A percentile compares a stretch with the other conserved stretches of the same genome.
These are phyloP conservation scores for Musa troglodytarum DNA, from an alignment of 176 grass and related monocot species.

Conservation along the genomic window DNA sequence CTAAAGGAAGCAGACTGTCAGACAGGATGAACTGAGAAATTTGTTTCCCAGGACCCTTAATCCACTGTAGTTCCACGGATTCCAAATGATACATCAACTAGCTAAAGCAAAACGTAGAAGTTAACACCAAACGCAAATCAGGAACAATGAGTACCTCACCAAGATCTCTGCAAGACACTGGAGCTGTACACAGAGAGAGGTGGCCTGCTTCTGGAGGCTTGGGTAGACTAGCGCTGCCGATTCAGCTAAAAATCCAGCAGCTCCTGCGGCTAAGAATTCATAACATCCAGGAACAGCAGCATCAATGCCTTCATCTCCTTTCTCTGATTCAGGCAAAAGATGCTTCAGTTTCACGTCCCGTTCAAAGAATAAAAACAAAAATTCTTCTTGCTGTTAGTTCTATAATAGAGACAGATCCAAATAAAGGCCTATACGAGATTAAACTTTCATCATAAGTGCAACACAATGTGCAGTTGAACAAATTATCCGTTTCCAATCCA, in stretches of 20 bases:
- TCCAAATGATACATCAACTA: no score
- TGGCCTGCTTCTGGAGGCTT: constrained; percentile 60
- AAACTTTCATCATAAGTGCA: no score
- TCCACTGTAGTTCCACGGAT: no score
- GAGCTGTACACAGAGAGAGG: constrained; percentile 61
- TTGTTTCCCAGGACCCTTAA: no score
- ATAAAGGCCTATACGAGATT: no score
- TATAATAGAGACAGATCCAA: no score
- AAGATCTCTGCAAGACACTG: constrained; percentile 82
- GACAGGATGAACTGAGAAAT: no score
- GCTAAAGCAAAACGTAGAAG: no score
- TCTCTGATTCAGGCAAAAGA: constrained; percentile 69
- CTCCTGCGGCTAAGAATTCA: constrained; percentile 19
- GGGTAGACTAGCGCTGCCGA: constrained; percentile 36
- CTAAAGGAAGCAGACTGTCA: no score
- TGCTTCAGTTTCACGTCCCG: constrained; percentile 73
- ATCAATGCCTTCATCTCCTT: constrained; percentile 90
- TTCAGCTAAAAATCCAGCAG: constrained; percentile 25
- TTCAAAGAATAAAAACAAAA: background rate
- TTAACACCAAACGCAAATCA: no score
- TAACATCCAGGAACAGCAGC: constrained; percentile 62
- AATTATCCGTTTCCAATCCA: no score
- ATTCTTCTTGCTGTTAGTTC: background rate
- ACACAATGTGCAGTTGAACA: background rate
- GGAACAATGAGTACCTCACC: constrained; percentile 26